Conservation (phyloP, 345 rosid species). For the Acer negundo region DNA sequence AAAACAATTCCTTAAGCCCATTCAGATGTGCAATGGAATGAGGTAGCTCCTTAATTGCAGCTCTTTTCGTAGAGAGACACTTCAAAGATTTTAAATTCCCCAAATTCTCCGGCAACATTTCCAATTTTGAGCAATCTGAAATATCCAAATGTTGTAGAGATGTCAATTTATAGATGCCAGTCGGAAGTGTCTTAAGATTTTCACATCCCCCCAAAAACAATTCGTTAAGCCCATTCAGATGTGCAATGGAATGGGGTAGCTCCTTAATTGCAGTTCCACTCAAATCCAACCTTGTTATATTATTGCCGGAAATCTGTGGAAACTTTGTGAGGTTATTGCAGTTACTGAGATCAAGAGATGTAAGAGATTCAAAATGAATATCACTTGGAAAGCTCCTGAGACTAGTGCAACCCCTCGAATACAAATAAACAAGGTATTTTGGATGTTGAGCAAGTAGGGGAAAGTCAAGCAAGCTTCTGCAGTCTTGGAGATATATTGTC, state of each 20-base stretch:
- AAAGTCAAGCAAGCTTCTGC: neutral
- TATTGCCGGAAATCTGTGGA: neutral
- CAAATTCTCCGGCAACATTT: too few species aligned
- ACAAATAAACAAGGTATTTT: neutral
- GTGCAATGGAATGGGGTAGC: neutral
- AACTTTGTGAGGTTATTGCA: neutral
- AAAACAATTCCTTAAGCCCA: neutral
- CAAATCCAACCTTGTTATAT: neutral
- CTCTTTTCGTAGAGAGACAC: too few species aligned
- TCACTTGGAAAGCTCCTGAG: neutral
- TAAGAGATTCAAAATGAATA: neutral
- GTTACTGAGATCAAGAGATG: neutral
- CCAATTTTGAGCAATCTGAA: too few species aligned
- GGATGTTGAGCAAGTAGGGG: neutral
- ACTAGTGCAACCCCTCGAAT: neutral
- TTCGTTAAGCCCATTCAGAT: neutral
- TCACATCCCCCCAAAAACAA: too few species aligned
- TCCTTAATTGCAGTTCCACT: neutral
- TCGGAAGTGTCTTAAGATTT: too few species aligned
- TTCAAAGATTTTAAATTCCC: too few species aligned
- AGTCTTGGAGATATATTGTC: neutral
- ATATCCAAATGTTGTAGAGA: too few species aligned
- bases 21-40: too few species aligned
- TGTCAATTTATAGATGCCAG: too few species aligned
- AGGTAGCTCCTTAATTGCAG: too few species aligned